Conservation (phyloP, 192 early-diverging fungal species). For the Gryganskiella cystojenkinii region DNA sequence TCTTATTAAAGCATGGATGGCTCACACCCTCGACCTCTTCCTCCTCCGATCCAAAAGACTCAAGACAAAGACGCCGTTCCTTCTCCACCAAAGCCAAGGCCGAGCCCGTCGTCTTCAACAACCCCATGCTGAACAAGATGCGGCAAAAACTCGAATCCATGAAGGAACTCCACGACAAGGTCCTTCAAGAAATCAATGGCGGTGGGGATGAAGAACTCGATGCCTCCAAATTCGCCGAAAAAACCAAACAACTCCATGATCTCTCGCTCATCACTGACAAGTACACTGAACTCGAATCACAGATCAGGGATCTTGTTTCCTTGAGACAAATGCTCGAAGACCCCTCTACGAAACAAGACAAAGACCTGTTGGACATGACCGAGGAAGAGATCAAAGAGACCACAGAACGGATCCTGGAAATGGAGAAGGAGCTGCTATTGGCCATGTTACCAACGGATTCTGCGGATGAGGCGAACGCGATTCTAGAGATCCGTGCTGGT, state of each 20-base stretch:
- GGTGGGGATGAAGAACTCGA: conserved; percentile 12
- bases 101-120: conserved; percentile 16
- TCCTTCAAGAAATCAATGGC: conserved; percentile 45
- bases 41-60: neutral
- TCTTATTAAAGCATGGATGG: neutral
- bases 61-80: neutral
- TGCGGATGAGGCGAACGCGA: conserved; percentile 73
- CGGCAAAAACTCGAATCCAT: conserved; percentile 38
- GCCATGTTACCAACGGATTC: conserved; percentile 73
- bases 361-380: conserved; percentile 67
- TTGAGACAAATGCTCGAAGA: conserved; percentile 51
- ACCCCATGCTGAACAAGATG: conserved; percentile 52
- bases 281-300: conserved; percentile 24
- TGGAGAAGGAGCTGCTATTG: conserved; percentile 67
- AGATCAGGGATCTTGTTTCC: conserved; percentile 25
- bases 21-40: neutral
- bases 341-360: conserved; percentile 44
- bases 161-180: conserved; percentile 42
- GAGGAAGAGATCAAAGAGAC: conserved; percentile 67
- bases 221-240: conserved; percentile 40
- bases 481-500: conserved; percentile 82
- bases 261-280: conserved; percentile 36
- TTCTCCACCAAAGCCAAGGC: neutral
- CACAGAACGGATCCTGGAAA: conserved; percentile 43
- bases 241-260: conserved; percentile 47